Conservation (phyloP, 169 alveolate genomes). For the Cryptosporidium felis region DNA sequence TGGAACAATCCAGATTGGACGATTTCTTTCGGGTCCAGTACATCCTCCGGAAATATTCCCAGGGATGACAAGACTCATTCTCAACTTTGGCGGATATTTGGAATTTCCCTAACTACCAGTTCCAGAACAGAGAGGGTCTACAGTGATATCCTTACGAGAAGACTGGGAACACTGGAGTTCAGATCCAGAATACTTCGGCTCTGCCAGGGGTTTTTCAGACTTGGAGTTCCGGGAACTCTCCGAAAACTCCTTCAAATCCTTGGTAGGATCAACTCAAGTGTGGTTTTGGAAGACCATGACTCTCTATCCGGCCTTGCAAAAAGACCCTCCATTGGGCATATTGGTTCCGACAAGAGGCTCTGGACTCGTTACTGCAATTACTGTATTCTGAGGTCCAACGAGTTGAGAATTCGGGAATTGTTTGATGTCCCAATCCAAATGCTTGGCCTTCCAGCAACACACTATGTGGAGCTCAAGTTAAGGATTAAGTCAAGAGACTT, state of each 20-base stretch:
- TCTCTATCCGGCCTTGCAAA: not conserved
- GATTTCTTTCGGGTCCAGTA: not conserved
- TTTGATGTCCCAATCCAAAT: conserved; percentile 66
- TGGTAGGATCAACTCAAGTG: not conserved
- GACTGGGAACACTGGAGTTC: conserved; percentile 19
- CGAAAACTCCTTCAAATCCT: not conserved
- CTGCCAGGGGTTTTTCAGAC: conserved; percentile 22
- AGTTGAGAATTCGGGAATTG: conserved; percentile 20
- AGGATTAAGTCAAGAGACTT: conserved; percentile 1
- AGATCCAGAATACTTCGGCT: conserved; percentile 6
- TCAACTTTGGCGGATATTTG: conserved; percentile 43
- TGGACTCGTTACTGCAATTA: conserved; percentile 65
- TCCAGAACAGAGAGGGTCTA: conserved; percentile 56
- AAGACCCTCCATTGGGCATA: not conserved
- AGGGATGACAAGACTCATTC: not conserved
- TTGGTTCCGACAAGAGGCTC: conserved; percentile 33
- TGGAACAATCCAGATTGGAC: conserved; percentile 62
- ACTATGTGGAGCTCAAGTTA: conserved; percentile 28
- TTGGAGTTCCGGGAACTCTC: conserved; percentile 19
- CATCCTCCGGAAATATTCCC: not conserved
- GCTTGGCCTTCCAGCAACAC: conserved; percentile 67
- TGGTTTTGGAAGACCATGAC: conserved; percentile 6
- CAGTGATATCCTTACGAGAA: conserved; percentile 3
- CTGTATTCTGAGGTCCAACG: conserved; percentile 52
- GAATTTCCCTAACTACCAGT: conserved; percentile 51